These are phyloP conservation scores for Penicillium soppii DNA, from an alignment of 495 filamentous ascomycete species.

Conservation along the genomic window DNA sequence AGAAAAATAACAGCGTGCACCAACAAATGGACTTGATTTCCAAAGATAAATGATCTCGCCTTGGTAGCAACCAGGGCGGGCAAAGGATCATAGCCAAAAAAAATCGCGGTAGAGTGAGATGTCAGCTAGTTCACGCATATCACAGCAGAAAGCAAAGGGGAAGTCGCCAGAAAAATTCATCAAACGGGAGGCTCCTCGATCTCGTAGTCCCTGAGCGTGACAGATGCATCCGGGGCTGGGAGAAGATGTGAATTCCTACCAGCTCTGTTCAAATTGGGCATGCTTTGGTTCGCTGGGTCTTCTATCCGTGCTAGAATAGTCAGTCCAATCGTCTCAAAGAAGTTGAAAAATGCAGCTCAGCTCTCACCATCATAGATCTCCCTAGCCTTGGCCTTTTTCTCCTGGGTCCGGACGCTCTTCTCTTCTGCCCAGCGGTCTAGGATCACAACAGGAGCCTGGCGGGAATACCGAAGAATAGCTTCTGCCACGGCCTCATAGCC, in stretches of 20 bases:
- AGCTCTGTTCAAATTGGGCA: conserved; percentile 21
- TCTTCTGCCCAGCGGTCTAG: conserved; percentile 64
- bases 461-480: conserved; percentile 67
- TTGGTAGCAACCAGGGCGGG: not conserved
- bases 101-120: too few relatives aligned
- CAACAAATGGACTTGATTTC: not conserved
- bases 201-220: conserved; percentile 40
- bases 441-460: conserved; percentile 57
- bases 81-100: conserved; percentile 1
- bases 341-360: not conserved
- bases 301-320: conserved; percentile 20
- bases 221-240: conserved; percentile 23
- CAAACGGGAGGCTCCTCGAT: conserved; percentile 37
- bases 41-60: not conserved
- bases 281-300: conserved; percentile 20
- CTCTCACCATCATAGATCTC: conserved; percentile 38
- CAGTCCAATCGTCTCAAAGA: not conserved
- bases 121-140: too few relatives aligned
- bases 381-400: conserved; percentile 35
- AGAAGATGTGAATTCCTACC: conserved; percentile 34
- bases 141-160: not conserved
- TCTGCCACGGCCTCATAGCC: conserved; percentile 74
- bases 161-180: conserved; percentile 3
- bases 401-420: conserved; percentile 48
- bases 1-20: not conserved